Evolutionary conservation across 805 yeast genomes (phyloP).

Genomic region (Teunomyces aglyptinius): DNA sequence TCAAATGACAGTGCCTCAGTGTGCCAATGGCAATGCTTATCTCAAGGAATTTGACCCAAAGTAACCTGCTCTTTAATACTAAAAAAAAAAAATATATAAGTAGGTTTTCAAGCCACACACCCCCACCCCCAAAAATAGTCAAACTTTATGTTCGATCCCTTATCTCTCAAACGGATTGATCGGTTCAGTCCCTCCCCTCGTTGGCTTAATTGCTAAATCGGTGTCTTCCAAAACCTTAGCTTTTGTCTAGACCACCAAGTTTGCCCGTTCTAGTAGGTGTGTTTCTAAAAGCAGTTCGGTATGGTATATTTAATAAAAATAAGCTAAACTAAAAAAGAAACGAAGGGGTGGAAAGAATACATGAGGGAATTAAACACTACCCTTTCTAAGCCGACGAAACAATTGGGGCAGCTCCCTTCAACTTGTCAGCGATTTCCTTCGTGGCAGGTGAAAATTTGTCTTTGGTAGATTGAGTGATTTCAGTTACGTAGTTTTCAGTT

Average conservation of each 20-base stretch:
- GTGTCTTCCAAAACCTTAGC: neutral
- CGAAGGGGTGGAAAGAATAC: neutral
- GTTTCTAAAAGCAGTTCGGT: neutral
- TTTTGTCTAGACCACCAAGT: neutral
- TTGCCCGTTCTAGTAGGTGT: neutral
- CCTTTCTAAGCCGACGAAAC: constrained; percentile 12
- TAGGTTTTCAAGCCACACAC: no score
- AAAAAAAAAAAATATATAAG: no score
- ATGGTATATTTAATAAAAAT: neutral
- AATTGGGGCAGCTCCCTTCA: constrained; percentile 13
- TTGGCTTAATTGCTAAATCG: neutral
- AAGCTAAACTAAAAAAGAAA: neutral
- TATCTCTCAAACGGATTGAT: neutral
- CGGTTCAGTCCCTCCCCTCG: neutral
- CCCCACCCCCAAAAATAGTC: neutral
- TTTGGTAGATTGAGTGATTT: constrained; percentile 33
- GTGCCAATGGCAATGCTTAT: constrained; percentile 67
- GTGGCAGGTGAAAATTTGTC: constrained; percentile 15
- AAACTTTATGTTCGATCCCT: neutral
- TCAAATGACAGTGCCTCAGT: constrained; percentile 77
- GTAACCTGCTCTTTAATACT: neutral
- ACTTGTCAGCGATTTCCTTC: constrained; percentile 10
- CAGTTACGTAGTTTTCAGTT: constrained; percentile 38
- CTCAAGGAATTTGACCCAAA: constrained; percentile 36
- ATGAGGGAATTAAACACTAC: neutral